Percentiles rank a stretch among this genome's conserved stretches.
These are phyloP conservation scores for Pseudotsuga menziesii DNA, from an alignment of 75 land plant species.

Conservation along the genomic window DNA sequence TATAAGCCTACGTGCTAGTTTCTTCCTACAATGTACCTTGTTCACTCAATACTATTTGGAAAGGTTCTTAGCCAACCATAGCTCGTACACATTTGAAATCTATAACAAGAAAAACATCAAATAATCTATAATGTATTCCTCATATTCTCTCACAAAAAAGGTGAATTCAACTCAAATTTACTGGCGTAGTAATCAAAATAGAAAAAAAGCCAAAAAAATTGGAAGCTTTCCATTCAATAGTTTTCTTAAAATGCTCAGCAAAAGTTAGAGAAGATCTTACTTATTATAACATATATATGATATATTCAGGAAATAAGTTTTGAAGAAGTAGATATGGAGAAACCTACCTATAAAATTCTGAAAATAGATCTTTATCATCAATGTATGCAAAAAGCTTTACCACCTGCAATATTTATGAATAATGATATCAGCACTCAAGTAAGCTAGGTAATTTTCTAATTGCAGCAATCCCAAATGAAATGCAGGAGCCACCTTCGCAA, in stretches of 20 bases:
- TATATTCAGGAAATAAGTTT: background rate
- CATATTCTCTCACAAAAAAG: background rate
- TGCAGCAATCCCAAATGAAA: background rate
- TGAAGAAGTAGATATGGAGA: background rate
- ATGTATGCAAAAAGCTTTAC: constrained; percentile 92
- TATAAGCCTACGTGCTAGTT: constrained; percentile 76
- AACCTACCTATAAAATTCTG: constrained; percentile 83
- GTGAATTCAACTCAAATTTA: background rate
- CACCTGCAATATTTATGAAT: constrained; percentile 40
- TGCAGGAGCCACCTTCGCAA: constrained; percentile 63
- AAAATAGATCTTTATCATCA: constrained; percentile 91
- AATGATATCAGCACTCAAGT: background rate
- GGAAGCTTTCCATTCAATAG: background rate
- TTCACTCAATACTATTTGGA: background rate
- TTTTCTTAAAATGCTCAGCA: background rate
- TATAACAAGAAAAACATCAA: background rate
- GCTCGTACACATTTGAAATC: background rate
- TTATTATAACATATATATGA: too few species aligned
- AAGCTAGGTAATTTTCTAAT: background rate
- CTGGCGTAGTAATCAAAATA: background rate
- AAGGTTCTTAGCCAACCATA: background rate
- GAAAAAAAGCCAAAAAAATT: background rate
- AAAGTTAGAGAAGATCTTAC: background rate
- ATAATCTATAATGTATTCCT: background rate
- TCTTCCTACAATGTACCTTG: constrained; percentile 50